phyloP scores from a whole-genome alignment of 495 filamentous ascomycete species.

The Elaphomyces granulatus region DNA sequence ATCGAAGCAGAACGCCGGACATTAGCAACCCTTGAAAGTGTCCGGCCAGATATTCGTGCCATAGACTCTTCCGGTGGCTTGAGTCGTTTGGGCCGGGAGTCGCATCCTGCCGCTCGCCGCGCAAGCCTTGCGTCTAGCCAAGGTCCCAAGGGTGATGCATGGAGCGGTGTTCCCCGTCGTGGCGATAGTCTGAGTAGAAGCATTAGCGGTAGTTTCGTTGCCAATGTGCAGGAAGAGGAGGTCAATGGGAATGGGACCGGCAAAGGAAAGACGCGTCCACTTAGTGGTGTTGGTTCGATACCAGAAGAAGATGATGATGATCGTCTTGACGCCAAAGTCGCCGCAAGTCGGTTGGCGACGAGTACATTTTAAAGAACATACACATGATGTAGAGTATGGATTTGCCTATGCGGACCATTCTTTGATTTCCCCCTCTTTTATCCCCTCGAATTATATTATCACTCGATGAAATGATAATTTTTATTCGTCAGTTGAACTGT shows the following conservation, averaged over 20 bases:
- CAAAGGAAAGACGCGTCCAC: constrained; percentile 44
- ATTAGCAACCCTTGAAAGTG: constrained; percentile 78
- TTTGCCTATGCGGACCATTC: too few species aligned
- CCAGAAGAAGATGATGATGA: constrained; percentile 88
- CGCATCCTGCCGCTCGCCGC: constrained; percentile 61
- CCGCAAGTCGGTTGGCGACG: constrained; percentile 80
- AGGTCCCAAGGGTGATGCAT: constrained; percentile 90
- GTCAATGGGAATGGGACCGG: constrained; percentile 23
- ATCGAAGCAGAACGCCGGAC: constrained; percentile 93
- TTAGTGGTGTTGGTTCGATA: constrained; percentile 42
- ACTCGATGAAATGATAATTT: too few species aligned
- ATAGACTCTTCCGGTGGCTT: constrained; percentile 87
- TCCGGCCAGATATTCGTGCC: constrained; percentile 80
- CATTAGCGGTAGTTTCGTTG: constrained; percentile 54
- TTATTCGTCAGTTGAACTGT: too few species aligned
- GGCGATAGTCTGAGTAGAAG: constrained; percentile 61
- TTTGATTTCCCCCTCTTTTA: too few species aligned
- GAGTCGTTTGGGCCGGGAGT: constrained; percentile 73
- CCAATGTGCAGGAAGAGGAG: constrained; percentile 30
- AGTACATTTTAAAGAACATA: constrained; percentile 59
- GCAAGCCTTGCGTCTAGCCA: constrained; percentile 71
- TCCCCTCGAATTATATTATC: too few species aligned
- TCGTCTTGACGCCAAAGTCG: constrained; percentile 85
- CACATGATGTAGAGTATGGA: neutral
- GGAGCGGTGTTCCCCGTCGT: constrained; percentile 84